Conservation (phyloP, 768 basidiomycete species). For the Naganishia randhawae region DNA sequence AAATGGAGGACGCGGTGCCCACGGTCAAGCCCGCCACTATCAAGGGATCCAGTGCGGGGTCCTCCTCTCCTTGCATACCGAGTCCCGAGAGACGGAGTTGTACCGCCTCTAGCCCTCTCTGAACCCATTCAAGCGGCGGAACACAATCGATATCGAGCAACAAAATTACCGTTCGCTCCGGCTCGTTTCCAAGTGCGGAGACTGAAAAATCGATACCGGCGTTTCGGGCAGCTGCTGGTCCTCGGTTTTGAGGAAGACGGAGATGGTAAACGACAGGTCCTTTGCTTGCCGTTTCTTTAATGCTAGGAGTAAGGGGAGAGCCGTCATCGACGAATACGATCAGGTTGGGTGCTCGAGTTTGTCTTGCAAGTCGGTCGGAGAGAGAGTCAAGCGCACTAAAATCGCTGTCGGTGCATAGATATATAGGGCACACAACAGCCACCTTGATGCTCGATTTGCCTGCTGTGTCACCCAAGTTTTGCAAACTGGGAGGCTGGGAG, state of each 20-base stretch:
- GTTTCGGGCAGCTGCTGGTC: not conserved
- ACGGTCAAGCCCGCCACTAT: not conserved
- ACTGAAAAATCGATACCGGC: constrained; percentile 2
- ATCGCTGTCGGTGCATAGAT: not conserved
- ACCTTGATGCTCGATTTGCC: not conserved
- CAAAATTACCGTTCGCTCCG: not conserved
- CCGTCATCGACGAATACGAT: constrained; percentile 7
- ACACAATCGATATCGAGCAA: constrained; percentile 8
- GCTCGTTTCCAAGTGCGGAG: not conserved
- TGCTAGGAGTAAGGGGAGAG: not conserved
- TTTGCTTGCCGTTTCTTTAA: too few relatives aligned
- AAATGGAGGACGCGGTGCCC: not conserved
- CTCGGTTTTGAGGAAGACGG: not conserved
- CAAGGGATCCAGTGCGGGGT: not conserved
- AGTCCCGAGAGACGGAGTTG: not conserved
- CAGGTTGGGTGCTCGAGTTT: not conserved
- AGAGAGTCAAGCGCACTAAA: not conserved
- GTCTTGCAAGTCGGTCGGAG: not conserved
- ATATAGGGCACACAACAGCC: not conserved
- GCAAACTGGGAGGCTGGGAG: not conserved
- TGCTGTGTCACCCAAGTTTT: not conserved
- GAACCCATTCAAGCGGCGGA: not conserved
- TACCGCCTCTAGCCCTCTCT: not conserved
- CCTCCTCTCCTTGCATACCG: not conserved
- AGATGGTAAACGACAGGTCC: not conserved